These are phyloP conservation scores for Holtermannia corniformis DNA, from an alignment of 768 basidiomycete species.

Conservation along the genomic window DNA sequence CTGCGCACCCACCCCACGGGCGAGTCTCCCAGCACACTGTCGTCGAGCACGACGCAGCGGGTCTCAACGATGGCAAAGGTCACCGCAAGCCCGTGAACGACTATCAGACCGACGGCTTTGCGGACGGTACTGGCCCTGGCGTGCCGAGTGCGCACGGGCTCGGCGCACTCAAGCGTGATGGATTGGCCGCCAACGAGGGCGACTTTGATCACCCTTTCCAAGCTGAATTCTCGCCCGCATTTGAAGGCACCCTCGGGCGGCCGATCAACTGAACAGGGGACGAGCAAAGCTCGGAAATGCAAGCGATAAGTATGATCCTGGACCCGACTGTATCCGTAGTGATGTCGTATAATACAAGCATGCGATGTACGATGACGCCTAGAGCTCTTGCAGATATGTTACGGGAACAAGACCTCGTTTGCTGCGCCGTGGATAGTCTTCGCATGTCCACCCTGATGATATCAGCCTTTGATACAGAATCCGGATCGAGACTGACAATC, in stretches of 20 bases:
- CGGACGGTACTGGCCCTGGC: background rate
- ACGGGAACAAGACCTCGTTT: slow-evolving; percentile 27
- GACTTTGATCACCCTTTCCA: background rate
- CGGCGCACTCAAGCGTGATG: background rate
- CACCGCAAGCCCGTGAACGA: background rate
- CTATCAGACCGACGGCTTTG: background rate
- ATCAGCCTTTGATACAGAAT: background rate
- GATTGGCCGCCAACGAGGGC: background rate
- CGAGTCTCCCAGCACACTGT: background rate
- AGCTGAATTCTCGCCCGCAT: background rate
- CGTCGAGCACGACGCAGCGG: background rate
- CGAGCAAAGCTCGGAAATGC: too few relatives aligned
- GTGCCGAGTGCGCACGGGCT: too few relatives aligned
- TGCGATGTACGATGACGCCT: too few relatives aligned
- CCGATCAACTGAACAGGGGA: too few relatives aligned
- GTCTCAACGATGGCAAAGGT: background rate
- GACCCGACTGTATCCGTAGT: too few relatives aligned
- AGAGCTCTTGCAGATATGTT: slow-evolving; percentile 27
- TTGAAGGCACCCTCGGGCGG: too few relatives aligned
- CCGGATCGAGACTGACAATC: slow-evolving; percentile 25
- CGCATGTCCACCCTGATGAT: slow-evolving; percentile 34
- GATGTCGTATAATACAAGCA: too few relatives aligned
- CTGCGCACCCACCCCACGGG: background rate
- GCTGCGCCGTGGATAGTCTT: slow-evolving; percentile 24
- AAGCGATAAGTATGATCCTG: too few relatives aligned